phyloP scores from a whole-genome alignment of 805 yeast species.

The Lipomyces starkeyi region DNA sequence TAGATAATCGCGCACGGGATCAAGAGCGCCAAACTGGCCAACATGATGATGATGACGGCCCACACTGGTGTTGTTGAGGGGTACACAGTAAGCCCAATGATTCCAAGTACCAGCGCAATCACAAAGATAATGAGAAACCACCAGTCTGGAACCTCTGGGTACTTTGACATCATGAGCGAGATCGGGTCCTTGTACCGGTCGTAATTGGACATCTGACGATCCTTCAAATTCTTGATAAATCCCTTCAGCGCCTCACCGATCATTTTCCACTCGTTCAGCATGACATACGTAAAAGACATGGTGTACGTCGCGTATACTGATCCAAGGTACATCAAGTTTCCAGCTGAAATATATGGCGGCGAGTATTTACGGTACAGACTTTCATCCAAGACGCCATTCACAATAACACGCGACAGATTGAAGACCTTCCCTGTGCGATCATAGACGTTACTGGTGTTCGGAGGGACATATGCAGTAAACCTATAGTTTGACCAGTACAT shows the following conservation, averaged over 20 bases:
- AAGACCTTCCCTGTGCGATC: conserved; percentile 55
- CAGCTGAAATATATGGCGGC: conserved; percentile 46
- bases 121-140: conserved; percentile 63
- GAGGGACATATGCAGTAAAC: conserved; percentile 59
- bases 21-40: conserved; percentile 59
- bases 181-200: conserved; percentile 58
- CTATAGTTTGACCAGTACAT: conserved; percentile 55
- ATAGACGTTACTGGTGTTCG: conserved; percentile 50
- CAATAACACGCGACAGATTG: conserved; percentile 53
- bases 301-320: conserved; percentile 55
- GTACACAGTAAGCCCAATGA: conserved; percentile 50
- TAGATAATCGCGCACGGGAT: conserved; percentile 68
- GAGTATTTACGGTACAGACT: conserved; percentile 14
- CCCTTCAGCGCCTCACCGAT: conserved; percentile 61
- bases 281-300: conserved; percentile 65
- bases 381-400: conserved; percentile 42
- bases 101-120: conserved; percentile 46
- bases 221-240: conserved; percentile 54
- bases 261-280: conserved; percentile 63
- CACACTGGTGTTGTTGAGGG: conserved; percentile 63
- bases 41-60: conserved; percentile 64
- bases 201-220: conserved; percentile 60
- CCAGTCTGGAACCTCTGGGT: conserved; percentile 76
- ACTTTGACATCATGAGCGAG: conserved; percentile 60
- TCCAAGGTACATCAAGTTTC: conserved; percentile 55